Evolutionary conservation across 495 filamentous ascomycete genomes (phyloP).

Genomic region (Haplographium delicatum): DNA sequence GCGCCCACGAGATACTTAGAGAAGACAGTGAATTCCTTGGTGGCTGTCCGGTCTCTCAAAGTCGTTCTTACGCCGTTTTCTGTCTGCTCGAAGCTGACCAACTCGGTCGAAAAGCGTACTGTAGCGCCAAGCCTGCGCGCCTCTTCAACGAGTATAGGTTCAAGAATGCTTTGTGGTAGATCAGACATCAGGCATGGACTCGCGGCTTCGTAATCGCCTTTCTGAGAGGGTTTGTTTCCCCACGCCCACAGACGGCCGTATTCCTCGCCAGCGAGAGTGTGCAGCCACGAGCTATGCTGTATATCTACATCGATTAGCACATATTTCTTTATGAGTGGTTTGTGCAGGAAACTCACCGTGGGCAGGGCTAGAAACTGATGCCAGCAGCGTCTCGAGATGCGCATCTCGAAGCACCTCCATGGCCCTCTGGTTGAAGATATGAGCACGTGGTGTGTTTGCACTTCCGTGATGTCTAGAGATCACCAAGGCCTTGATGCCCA

Average conservation of each 20-base stretch:
- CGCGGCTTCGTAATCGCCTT: conserved; percentile 51
- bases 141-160: conserved; percentile 44
- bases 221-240: conserved; percentile 37
- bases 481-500: conserved; percentile 38
- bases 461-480: conserved; percentile 35
- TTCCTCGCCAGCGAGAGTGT: conserved; percentile 44
- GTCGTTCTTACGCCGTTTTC: not conserved
- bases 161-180: conserved; percentile 46
- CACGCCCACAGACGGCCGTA: conserved; percentile 37
- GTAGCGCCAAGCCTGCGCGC: conserved; percentile 19
- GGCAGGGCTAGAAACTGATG: conserved; percentile 20
- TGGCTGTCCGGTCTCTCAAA: not conserved
- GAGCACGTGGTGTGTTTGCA: conserved; percentile 44
- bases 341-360: not conserved
- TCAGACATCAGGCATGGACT: conserved; percentile 45
- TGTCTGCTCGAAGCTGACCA: conserved; percentile 29
- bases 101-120: conserved; percentile 34
- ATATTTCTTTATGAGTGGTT: not conserved
- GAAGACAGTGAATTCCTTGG: conserved; percentile 21
- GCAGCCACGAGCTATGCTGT: conserved; percentile 41
- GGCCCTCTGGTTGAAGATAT: conserved; percentile 29
- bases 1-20: conserved; percentile 53
- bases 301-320: conserved; percentile 17
- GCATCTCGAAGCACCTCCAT: conserved; percentile 47
- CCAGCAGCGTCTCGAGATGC: conserved; percentile 35